Evolutionary conservation across 768 basidiomycete species (phyloP).

Genomic region (Trametes coccinea): DNA sequence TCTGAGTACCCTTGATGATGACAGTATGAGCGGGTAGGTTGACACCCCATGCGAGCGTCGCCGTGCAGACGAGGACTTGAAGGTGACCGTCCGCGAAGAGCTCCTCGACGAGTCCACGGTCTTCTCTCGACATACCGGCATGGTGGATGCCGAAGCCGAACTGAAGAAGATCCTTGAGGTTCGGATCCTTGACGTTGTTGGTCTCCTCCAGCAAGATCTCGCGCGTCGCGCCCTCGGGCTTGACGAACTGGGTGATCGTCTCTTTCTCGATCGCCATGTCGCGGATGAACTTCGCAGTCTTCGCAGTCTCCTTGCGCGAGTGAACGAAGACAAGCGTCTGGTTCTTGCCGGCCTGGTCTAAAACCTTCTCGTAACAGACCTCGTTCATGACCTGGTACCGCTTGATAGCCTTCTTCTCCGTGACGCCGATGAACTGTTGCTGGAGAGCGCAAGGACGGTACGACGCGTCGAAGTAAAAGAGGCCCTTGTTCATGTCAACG

Average conservation of each 20-base stretch:
- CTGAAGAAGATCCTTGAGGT: slow-evolving; percentile 86
- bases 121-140: slow-evolving; percentile 92
- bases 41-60: slow-evolving; percentile 99
- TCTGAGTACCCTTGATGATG: slow-evolving; percentile 99
- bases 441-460: slow-evolving; percentile 94
- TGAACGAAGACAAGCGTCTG: slow-evolving; percentile 97
- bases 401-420: slow-evolving; percentile 99
- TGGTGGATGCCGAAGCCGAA: slow-evolving; percentile 99
- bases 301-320: slow-evolving; percentile 97
- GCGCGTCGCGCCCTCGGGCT: slow-evolving; percentile 86
- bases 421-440: slow-evolving; percentile 96
- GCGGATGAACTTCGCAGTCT: slow-evolving; percentile 91
- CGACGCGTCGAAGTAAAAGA: slow-evolving; percentile 96
- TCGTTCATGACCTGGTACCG: slow-evolving; percentile 98
- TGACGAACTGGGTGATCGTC: slow-evolving; percentile 94
- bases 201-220: slow-evolving; percentile 89
- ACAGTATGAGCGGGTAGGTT: slow-evolving; percentile 97
- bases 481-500: slow-evolving; percentile 86
- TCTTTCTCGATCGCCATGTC: slow-evolving; percentile 97
- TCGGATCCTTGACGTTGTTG: slow-evolving; percentile 75
- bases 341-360: slow-evolving; percentile 88
- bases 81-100: slow-evolving; percentile 90
- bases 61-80: slow-evolving; percentile 95
- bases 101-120: slow-evolving; percentile 90
- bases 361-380: slow-evolving; percentile 97